Evolutionary conservation across 2,329 filamentous ascomycete species (phyloP), one percentile per base, ranked within the genome.

Genomic region (Cercospora brassicicola): DNA sequence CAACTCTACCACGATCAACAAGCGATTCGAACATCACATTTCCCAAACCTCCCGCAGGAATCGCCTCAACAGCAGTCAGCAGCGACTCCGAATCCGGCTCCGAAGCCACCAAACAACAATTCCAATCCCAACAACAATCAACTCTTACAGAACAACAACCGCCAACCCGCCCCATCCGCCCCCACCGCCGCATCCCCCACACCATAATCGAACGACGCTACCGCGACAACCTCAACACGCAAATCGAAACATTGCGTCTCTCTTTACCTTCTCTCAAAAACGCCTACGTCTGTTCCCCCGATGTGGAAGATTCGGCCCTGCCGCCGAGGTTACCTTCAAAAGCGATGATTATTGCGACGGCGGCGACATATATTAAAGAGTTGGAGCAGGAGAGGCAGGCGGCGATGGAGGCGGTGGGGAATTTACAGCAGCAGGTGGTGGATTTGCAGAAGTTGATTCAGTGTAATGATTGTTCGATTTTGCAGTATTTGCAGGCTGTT

Each of bases 151-250:
- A 20, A 20, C 18, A 20, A 20, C 18, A 20, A 20, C 18, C 18
- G 18, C 18, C 45, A 11, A 59, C 59, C 20, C 48, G 70, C 48
- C 68, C 68, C n/a, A 69, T 62, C 18, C 62, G 69, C n/a, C 72
- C 67, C 7, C 70, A 71, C 51, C 69, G 70, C 18, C 59, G 72
- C n/a, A 72, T 73, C 57, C 72, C 72, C 1, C 81, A 83, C 75
- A 83, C 82, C 62, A 80, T 82, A 68, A 81, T 83, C 63, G 81
- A 83, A 69, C 79, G 81, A 57, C 80, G 82, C 65, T 83, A 83
- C 72, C 81, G 81, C 62, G 81, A 83, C 62, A 82, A 81, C 3
- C 77, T 83, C 59, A 83, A 83, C 74, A 80, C 80, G 0, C 81
- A 82, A 67, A 78, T 83, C 57, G 81, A 83, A 15, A 79, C 79